A percentile compares a stretch with the other conserved stretches of the same genome.
phyloP scores from a whole-genome alignment of 495 filamentous ascomycete genomes.

The Hyaloscypha hepaticicola region DNA sequence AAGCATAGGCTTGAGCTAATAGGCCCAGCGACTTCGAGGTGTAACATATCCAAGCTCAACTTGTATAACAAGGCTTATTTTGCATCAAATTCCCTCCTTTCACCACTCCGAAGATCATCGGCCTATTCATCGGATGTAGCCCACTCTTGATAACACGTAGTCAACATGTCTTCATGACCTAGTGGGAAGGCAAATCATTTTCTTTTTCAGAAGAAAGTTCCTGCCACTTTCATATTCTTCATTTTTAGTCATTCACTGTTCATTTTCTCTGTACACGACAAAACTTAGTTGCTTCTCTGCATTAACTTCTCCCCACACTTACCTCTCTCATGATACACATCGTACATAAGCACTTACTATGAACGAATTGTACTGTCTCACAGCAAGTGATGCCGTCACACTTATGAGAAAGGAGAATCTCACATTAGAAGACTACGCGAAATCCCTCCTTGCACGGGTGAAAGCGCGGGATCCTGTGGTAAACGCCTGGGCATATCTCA shows the following conservation, averaged over 20 bases:
- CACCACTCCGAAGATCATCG: conserved; percentile 23
- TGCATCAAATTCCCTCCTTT: background rate
- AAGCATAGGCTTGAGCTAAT: too few species aligned
- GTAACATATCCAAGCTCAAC: too few species aligned
- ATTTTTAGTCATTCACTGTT: background rate
- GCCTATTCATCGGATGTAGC: conserved; percentile 7
- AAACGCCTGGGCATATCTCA: conserved; percentile 52
- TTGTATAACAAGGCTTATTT: background rate
- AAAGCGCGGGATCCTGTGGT: conserved; percentile 45
- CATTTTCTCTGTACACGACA: background rate
- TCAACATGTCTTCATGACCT: background rate
- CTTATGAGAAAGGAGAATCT: conserved; percentile 38
- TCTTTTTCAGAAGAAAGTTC: background rate
- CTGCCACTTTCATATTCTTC: background rate
- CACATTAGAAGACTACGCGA: conserved; percentile 52
- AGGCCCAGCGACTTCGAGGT: too few species aligned
- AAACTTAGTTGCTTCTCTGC: background rate
- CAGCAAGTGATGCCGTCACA: conserved; percentile 39
- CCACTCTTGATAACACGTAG: conserved; percentile 19
- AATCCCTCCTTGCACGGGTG: conserved; percentile 51
- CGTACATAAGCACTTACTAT: conserved; percentile 3
- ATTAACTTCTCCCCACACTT: background rate
- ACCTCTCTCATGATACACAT: background rate
- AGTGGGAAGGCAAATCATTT: background rate
- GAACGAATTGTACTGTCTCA: conserved; percentile 40